A percentile compares a stretch with the other conserved stretches of the same genome.
phyloP scores from a whole-genome alignment of 2,329 filamentous ascomycete species.

The Claviceps fusiformis region DNA sequence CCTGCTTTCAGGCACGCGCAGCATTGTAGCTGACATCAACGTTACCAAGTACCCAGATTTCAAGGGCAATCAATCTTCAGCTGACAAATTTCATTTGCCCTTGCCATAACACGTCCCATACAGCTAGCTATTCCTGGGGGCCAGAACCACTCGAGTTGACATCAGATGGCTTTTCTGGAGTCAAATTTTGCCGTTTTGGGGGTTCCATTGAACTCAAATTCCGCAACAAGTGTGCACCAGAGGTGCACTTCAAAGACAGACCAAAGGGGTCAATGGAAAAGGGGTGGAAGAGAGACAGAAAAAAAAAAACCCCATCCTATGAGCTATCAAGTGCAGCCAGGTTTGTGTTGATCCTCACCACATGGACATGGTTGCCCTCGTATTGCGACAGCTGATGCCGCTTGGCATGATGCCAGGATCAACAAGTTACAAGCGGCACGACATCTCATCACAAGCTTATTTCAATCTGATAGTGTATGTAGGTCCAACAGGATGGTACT shows the following conservation, averaged over 20 bases:
- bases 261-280: background rate
- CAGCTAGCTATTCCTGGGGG: background rate
- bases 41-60: background rate
- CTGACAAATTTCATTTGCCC: background rate
- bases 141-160: background rate
- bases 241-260: background rate
- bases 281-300: too few species aligned
- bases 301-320: background rate
- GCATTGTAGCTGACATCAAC: background rate
- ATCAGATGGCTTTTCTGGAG: background rate
- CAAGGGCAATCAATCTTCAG: background rate
- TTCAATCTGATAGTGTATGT: background rate
- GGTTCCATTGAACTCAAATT: background rate
- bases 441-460: background rate
- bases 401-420: background rate
- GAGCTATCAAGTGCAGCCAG: background rate
- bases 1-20: background rate
- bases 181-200: background rate
- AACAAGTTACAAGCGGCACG: background rate
- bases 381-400: background rate
- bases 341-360: background rate
- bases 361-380: background rate
- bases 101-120: background rate
- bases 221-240: background rate
- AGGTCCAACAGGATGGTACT: background rate